These are phyloP conservation scores for Amaranthus palmeri DNA, from an alignment of 148 eudicot species.

Conservation along the genomic window DNA sequence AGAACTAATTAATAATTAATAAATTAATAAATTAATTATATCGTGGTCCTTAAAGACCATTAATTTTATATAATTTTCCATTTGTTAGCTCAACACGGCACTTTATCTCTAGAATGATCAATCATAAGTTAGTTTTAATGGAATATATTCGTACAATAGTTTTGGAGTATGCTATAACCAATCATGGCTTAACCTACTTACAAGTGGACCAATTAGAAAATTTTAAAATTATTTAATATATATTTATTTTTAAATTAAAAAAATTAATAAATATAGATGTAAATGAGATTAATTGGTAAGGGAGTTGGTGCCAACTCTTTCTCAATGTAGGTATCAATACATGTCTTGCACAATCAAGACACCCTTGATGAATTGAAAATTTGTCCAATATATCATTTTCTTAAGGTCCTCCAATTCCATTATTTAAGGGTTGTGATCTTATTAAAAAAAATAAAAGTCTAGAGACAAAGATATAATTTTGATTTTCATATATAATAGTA, in stretches of 20 bases:
- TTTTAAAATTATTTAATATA: background rate
- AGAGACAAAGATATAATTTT: too few species aligned
- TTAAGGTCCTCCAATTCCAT: too few species aligned
- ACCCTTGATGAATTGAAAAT: background rate
- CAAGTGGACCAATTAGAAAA: too few species aligned
- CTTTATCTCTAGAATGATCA: background rate
- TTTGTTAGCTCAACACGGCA: conserved; percentile 15
- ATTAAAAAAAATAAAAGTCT: background rate
- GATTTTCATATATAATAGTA: too few species aligned
- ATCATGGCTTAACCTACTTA: too few species aligned
- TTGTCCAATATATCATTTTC: too few species aligned
- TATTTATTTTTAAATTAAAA: background rate
- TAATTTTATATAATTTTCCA: background rate
- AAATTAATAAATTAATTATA: background rate
- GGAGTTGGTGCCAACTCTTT: conserved; percentile 11
- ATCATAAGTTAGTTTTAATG: conserved; percentile 1
- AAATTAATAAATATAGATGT: background rate
- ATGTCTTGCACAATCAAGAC: too few species aligned
- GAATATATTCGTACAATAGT: conserved; percentile 7
- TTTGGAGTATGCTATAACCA: background rate
- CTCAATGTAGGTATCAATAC: background rate
- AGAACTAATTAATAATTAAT: too few species aligned
- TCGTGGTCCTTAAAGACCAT: conserved; percentile 5
- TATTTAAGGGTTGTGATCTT: background rate
- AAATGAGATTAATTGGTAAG: background rate